Conservation (phyloP, 306 rosid species). For the Pyrus bretschneideri region DNA sequence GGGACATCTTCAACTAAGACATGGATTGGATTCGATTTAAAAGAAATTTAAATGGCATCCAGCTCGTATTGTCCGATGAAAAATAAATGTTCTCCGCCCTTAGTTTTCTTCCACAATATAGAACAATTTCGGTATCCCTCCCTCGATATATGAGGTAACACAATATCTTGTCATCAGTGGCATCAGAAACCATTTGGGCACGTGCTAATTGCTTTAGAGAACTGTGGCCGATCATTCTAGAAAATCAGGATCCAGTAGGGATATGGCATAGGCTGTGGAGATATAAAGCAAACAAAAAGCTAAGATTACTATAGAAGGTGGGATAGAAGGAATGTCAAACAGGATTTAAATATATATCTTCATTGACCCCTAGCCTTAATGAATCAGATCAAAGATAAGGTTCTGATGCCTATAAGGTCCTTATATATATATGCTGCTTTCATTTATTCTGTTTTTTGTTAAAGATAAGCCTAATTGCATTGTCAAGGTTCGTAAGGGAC, state of each 20-base stretch:
- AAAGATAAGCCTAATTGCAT: conserved; percentile 3
- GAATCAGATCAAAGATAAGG: too few relatives aligned
- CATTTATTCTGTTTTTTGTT: conserved; percentile 2
- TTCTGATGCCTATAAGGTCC: background rate
- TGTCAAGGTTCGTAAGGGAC: conserved; percentile 9
- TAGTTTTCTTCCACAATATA: background rate
- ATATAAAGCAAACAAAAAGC: background rate
- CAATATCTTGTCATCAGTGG: background rate
- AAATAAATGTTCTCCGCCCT: background rate
- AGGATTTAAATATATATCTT: background rate
- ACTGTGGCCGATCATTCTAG: background rate
- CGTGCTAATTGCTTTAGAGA: background rate
- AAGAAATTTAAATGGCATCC: background rate
- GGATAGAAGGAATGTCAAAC: background rate
- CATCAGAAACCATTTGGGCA: background rate
- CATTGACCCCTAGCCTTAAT: background rate
- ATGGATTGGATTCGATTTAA: background rate
- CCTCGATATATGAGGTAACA: background rate
- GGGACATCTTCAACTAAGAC: background rate
- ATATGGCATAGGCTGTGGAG: background rate
- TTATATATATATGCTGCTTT: background rate
- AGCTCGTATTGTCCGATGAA: background rate
- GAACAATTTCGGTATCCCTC: background rate
- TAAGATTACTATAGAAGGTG: background rate
- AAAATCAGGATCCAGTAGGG: background rate